Evolutionary conservation across 345 rosid species (phyloP), one percentile per base, ranked within the genome.

Genomic region (Brassica incana): DNA sequence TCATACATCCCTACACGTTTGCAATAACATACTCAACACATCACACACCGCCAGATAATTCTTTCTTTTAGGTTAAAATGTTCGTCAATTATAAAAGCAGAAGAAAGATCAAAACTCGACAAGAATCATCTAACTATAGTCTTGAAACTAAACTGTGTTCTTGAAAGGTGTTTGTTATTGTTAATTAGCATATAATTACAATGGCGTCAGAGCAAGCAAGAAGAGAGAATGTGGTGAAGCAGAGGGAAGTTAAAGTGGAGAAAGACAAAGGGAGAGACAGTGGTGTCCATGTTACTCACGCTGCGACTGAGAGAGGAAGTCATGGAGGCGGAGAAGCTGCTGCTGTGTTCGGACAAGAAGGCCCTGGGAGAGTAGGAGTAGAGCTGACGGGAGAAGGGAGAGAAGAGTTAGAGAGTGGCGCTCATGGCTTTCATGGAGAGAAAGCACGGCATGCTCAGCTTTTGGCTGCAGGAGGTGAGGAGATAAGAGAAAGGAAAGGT

Each of bases 201-300:
- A 91, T 91, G 99, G 85, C 94, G 33, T 93, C 95, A 0, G 83
- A 88, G 75, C 92, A 95, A 79, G 52, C 80, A 14, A 77, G 85
- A 33, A 85, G 84, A 74, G 90, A 88, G 8, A 86, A 83, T 78
- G 76, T 76, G 3, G 85, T 83, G 38, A 61, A 5, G 2, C 90
- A 87, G 74, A 71, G 79, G 56, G 92, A 88, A 52, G 74, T 76
- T 77, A 59, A 56, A 6, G 82, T 81, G 20, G 93, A 87, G 90
- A 85, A 29, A 52, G 79, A 73, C 45, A 69, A 5, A 65, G 10
- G 75, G 69, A 30, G 30, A 66, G 30, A 43, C 6, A 40, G 61
- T 56, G 64, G 68, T 20, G 23, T 71, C 0, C 66, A 25, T 69
- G 76, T 63, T 23, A 35, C 80, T 63, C 80, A 36, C 3, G 3